phyloP scores from a whole-genome alignment of 1,139 yeast species.

The Hyphopichia pseudoburtonii region DNA sequence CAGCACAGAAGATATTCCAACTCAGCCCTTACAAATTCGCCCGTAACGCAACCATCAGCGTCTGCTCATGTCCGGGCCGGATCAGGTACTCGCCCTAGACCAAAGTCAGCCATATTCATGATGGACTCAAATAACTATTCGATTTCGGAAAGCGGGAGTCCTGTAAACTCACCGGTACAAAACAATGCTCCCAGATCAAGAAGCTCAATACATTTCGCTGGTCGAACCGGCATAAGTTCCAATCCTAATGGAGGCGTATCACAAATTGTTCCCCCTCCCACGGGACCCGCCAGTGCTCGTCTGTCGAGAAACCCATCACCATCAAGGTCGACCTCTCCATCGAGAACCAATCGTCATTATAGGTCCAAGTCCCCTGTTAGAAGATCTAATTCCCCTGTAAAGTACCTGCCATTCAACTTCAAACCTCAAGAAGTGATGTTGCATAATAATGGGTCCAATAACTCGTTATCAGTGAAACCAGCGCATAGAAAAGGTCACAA shows the following conservation, averaged over 20 bases:
- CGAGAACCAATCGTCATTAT: conserved; percentile 25
- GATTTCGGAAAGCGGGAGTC: conserved; percentile 32
- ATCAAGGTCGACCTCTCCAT: conserved; percentile 33
- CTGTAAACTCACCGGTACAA: conserved; percentile 17
- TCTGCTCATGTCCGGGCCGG: conserved; percentile 16
- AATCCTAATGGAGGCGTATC: conserved; percentile 1
- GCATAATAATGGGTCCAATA: conserved; percentile 25
- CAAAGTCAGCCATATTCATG: conserved; percentile 37
- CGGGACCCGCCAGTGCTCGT: conserved; percentile 10
- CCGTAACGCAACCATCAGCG: conserved; percentile 20
- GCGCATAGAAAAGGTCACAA: conserved; percentile 92
- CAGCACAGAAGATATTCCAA: conserved; percentile 22
- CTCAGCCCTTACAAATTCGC: conserved; percentile 24
- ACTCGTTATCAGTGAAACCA: conserved; percentile 43
- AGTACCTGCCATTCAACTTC: conserved; percentile 45
- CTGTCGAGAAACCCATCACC: conserved; percentile 26
- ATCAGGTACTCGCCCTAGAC: conserved; percentile 27
- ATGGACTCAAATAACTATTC: conserved; percentile 27
- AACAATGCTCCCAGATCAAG: conserved; percentile 23
- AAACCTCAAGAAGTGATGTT: conserved; percentile 41
- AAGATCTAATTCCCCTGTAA: conserved; percentile 30
- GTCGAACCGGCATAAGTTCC: conserved; percentile 8
- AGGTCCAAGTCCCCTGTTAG: conserved; percentile 35
- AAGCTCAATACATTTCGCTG: conserved; percentile 16
- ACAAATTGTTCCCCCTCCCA: conserved; percentile 15